Base-by-base conservation (phyloP, 2,329 filamentous ascomycete genomes). In the Aureobasidium lini region DNA sequence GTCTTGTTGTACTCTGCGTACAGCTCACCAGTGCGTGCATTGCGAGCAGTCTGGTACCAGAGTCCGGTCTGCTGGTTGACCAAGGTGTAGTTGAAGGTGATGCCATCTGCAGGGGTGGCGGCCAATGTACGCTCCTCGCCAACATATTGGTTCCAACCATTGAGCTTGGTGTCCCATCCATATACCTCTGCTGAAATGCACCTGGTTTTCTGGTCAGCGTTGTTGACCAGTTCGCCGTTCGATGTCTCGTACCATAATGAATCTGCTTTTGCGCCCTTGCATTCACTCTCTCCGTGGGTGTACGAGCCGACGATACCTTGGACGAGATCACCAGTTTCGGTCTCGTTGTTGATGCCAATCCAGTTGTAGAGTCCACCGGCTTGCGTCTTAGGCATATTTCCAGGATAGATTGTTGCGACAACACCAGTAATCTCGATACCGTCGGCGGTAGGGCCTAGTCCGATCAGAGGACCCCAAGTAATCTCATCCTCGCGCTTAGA, bases 161-260 rank as follows among this genome's bases (percentile, higher is more conserved):
- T 23, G 13, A 62, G 62, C 6, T 59, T 42, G 3, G 46, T 43
- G 44, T 64, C 63, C 39, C 59, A 39, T 36, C 66, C 65, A 42
- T 66, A 69, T 1, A 68, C 66, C 57, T 67, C 66, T 31, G 67
- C 66, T 8, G 64, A 65, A 40, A 68, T 62, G 37, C 66, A 68
- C 57, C 57, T 58, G 2, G 16, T 6, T 6, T 2, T 15, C 18
- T 13, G 10, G 1, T 31, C 29, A 49, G 40, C 34, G 18, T 10
- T 36, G 8, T 29, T 29, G 9, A 5, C 13, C 4, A 2, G 2
- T 10, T 18, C 3, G 15, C 2, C 3, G 15, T 8, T 15, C 29
- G 2, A 47, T 4, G 1, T 6, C 10, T n/a, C 44, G 10, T 49
- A 58, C 66, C 66, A 66, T 8, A 62, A 60, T n/a, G 60, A 60